A percentile compares a stretch with the other conserved stretches of the same genome.
These are phyloP conservation scores for Tolypocladium ovalisporum DNA, from an alignment of 2,329 filamentous ascomycete species.

Conservation along the genomic window DNA sequence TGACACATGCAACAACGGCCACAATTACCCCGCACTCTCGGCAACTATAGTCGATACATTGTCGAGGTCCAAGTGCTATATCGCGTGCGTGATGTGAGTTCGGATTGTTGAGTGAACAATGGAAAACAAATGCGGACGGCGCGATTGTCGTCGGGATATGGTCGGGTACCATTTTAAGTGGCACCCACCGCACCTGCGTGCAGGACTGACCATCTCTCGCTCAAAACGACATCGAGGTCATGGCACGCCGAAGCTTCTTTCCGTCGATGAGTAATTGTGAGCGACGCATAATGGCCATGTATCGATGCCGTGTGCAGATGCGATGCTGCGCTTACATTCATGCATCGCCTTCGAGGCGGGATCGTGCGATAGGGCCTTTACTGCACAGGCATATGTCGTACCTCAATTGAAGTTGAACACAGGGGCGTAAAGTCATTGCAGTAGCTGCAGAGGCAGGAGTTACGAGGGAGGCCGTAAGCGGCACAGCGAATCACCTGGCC, in stretches of 20 bases:
- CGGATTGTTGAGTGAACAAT: conserved; percentile 1
- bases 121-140: neutral
- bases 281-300: neutral
- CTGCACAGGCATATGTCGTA: neutral
- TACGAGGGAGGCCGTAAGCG: no score
- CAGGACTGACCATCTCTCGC: neutral
- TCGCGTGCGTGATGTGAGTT: neutral
- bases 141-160: conserved; percentile 11
- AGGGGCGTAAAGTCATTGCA: no score
- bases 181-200: neutral
- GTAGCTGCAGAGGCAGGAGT: no score
- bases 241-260: neutral
- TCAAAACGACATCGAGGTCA: neutral
- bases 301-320: neutral
- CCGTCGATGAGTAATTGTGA: neutral
- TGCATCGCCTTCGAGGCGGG: neutral
- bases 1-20: neutral
- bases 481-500: no score
- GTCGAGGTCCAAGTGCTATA: neutral
- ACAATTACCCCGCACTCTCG: neutral
- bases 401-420: no score
- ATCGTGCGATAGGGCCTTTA: neutral
- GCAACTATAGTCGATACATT: neutral
- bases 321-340: neutral
- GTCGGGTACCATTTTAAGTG: conserved; percentile 9